Conservation (phyloP, 2,329 filamentous ascomycete genomes). For the Aspergillus glaucus region DNA sequence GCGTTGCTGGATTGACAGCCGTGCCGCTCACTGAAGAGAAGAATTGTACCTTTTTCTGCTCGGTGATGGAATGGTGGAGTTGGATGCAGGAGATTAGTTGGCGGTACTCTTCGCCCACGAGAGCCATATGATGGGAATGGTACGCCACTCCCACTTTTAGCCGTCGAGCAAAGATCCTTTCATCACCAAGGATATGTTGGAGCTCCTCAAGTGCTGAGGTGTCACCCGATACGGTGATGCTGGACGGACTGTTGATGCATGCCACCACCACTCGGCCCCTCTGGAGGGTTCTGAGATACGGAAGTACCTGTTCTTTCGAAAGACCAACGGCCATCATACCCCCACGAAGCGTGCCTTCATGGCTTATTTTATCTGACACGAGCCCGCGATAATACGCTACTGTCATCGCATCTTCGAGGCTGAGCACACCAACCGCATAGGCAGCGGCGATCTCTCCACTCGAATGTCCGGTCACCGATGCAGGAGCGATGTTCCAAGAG, state of each 20-base stretch:
- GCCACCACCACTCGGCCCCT: constrained; percentile 7
- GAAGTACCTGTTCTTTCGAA: constrained; percentile 1
- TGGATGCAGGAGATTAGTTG: not conserved
- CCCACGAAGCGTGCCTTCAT: not conserved
- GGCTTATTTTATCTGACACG: not conserved
- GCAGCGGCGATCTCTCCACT: constrained; percentile 12
- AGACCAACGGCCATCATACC: constrained; percentile 15
- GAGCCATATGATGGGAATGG: constrained; percentile 6
- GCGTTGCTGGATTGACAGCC: not conserved
- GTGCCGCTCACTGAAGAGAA: constrained; percentile 5
- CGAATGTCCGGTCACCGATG: constrained; percentile 10
- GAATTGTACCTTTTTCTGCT: not conserved
- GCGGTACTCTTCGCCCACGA: not conserved
- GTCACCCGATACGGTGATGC: constrained; percentile 13
- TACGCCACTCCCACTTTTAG: constrained; percentile 16
- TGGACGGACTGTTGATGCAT: constrained; percentile 13
- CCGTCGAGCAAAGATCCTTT: constrained; percentile 3
- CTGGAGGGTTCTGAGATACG: constrained; percentile 1
- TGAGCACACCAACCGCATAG: constrained; percentile 6
- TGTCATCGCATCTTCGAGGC: constrained; percentile 2
- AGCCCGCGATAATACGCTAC: constrained; percentile 10
- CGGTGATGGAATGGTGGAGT: not conserved
- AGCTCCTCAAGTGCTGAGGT: constrained; percentile 1
- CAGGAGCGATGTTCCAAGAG: constrained; percentile 2
- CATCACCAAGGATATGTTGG: constrained; percentile 4